A percentile compares a stretch with the other conserved stretches of the same genome.
Conservation (phyloP, 2,329 filamentous ascomycete species). For the Fonsecaea pugnacius region DNA sequence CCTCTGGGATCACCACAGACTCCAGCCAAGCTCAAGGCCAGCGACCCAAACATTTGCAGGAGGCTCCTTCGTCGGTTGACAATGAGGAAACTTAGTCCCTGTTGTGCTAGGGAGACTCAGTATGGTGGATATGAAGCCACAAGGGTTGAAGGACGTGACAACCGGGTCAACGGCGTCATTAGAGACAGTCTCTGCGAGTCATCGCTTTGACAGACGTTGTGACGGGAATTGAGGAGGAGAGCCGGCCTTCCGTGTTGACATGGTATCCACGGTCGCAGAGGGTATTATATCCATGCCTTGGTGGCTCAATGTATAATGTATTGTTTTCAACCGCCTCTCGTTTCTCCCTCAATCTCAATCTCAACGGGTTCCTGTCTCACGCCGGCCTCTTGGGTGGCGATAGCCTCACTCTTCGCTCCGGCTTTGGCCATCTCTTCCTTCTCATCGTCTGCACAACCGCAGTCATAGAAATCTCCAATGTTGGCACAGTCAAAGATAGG, state of each 20-base stretch:
- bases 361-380: slow-evolving; percentile 28
- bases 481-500: slow-evolving; percentile 66
- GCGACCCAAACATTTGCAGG: slow-evolving; percentile 11
- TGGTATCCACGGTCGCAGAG: background rate
- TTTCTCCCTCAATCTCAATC: slow-evolving; percentile 37
- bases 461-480: slow-evolving; percentile 70
- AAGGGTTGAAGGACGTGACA: slow-evolving; percentile 25
- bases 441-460: slow-evolving; percentile 65
- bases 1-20: slow-evolving; percentile 1
- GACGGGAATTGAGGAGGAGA: background rate
- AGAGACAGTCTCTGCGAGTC: slow-evolving; percentile 25
- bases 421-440: slow-evolving; percentile 39
- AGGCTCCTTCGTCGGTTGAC: slow-evolving; percentile 24
- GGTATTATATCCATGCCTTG: slow-evolving; percentile 6
- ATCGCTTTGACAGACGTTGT: slow-evolving; percentile 5
- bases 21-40: slow-evolving; percentile 1
- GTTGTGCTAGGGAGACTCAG: slow-evolving; percentile 22
- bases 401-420: slow-evolving; percentile 28
- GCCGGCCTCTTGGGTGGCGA: slow-evolving; percentile 27
- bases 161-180: slow-evolving; percentile 21
- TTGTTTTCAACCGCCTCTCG: slow-evolving; percentile 35
- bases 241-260: background rate
- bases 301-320: background rate
- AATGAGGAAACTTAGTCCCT: slow-evolving; percentile 20
- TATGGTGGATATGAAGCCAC: slow-evolving; percentile 22